Evolutionary conservation across 2,329 filamentous ascomycete genomes (phyloP).

Genomic region (Trichocomaceae sp.): DNA sequence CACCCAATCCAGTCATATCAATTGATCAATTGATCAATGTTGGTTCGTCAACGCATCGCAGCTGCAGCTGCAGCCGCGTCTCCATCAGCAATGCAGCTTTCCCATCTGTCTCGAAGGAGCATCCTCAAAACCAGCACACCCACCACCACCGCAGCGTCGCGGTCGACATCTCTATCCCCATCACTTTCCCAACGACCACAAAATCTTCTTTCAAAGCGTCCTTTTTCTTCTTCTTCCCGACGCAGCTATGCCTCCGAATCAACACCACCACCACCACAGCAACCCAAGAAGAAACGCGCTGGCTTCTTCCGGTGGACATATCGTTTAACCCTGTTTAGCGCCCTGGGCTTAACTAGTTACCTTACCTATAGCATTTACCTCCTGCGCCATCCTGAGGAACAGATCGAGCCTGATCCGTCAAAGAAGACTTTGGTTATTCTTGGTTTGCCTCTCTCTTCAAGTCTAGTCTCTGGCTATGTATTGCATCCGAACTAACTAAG

Average conservation of each 20-base stretch:
- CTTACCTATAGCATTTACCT: constrained; percentile 76
- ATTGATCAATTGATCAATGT: constrained; percentile 1
- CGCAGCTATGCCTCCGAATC: constrained; percentile 6
- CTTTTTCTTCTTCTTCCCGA: neutral
- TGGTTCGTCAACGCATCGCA: constrained; percentile 9
- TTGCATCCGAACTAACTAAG: neutral
- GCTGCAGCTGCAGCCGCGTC: neutral
- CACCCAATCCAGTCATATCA: neutral
- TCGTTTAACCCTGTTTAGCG: constrained; percentile 72
- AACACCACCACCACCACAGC: constrained; percentile 19
- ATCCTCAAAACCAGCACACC: neutral
- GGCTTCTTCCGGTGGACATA: constrained; percentile 70
- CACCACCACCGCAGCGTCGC: neutral
- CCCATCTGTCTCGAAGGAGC: neutral
- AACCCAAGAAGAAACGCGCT: constrained; percentile 57
- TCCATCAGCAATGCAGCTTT: neutral
- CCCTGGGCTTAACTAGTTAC: constrained; percentile 62
- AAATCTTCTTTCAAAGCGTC: neutral
- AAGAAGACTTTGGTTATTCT: constrained; percentile 98
- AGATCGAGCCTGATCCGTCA: constrained; percentile 67
- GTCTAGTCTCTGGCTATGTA: constrained; percentile 15
- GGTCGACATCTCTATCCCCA: neutral
- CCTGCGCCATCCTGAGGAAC: constrained; percentile 72
- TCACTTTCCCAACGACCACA: neutral
- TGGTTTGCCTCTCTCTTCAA: constrained; percentile 49